Percentiles rank a stretch among this genome's conserved stretches.
phyloP scores from a whole-genome alignment of 345 rosid species.

The Eucalyptus pauciflora region DNA sequence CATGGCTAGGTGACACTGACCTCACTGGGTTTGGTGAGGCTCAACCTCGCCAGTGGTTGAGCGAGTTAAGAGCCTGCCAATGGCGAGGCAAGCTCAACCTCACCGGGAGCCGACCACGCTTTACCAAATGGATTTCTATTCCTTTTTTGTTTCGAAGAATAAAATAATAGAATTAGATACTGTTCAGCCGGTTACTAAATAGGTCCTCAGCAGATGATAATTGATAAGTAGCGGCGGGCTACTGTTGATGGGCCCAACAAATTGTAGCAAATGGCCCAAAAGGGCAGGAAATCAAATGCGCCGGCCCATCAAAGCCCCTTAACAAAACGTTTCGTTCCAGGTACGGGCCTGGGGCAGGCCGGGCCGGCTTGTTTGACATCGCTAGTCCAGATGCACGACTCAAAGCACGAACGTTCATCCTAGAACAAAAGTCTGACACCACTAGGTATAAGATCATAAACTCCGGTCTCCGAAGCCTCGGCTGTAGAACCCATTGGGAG shows the following conservation, averaged over 20 bases:
- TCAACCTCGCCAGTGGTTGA: accelerated
- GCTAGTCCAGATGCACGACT: not conserved
- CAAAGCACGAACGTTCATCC: not conserved
- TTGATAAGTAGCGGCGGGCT: not conserved
- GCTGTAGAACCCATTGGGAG: not conserved
- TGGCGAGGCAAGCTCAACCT: too few species aligned
- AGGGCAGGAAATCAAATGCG: not conserved
- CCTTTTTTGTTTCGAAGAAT: too few species aligned
- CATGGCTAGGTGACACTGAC: too few species aligned
- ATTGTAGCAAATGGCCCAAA: not conserved
- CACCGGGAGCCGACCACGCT: accelerated
- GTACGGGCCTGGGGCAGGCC: not conserved
- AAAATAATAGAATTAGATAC: too few species aligned
- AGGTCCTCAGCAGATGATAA: not conserved
- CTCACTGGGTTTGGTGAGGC: too few species aligned
- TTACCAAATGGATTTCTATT: too few species aligned
- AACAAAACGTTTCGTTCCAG: not conserved
- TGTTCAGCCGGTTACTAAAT: not conserved
- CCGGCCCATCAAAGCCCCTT: not conserved
- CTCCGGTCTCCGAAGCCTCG: not conserved
- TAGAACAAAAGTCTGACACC: not conserved
- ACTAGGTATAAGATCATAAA: not conserved
- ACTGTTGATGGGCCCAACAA: not conserved
- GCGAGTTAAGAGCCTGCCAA: too few species aligned
- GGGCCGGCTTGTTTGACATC: not conserved